Base-by-base conservation (phyloP, 257 asterid species). In the Ajuga chamaepitys region DNA sequence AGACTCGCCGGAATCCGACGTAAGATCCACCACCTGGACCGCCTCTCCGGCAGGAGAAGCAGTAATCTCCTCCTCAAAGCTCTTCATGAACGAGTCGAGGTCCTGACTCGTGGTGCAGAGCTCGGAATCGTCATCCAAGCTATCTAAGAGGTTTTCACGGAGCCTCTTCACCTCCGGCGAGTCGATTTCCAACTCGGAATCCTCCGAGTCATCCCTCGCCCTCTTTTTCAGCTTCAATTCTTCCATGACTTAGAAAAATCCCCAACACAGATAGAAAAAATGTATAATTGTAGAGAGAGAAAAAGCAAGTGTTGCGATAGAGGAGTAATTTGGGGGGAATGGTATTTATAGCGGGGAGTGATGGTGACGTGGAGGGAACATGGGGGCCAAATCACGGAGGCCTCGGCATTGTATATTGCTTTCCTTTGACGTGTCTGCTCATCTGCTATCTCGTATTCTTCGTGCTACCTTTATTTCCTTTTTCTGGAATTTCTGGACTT, bases 61-160 rank as follows among this genome's bases (percentile, higher is more conserved):
- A 2, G 76, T 50, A 0, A 88, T 91, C 25, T 88, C 96, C 63
- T 88, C 91, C 75, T 84, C 91, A 20, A 91, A 88, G 58, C 88
- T 88, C 78, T 85, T 88, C 89, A 91, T 85, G 70, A 91, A 91
- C 66, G 87, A 81, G 66, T 86, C 95, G 2, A 91, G 80, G 58
- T 91, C 96, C 24, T 65, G 76, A 68, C 57, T 74, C 62, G 64
- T 51, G 16, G 82, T 22, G 22, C 68, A 74, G 11, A 86, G 50
- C 38, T 88, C 95, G 17, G 70, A 2, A 0, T 78, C 82, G 13
- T 86, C 88, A 16, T 82, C 95, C 28, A 82, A 67, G 37, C 60
- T 71, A 0, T 80, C 88, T 22, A 91, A 24, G 0, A 91, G 81
- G 56, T 85, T 77, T 66, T 88, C 90, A 71, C 81, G 72, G 61